Evolutionary conservation across 441 rosid species (phyloP).

Genomic region (Corymbia calophylla): DNA sequence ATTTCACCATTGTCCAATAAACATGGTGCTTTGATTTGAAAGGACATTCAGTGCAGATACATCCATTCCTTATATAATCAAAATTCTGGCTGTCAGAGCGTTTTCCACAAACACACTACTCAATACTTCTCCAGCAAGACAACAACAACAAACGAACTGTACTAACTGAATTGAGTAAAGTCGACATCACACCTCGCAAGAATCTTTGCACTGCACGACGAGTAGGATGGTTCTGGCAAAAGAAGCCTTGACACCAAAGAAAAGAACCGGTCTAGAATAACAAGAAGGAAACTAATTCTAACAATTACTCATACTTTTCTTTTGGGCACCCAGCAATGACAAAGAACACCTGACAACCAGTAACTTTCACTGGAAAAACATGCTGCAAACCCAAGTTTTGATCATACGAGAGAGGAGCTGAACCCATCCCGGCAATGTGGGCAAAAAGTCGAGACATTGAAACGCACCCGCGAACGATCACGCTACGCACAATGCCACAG

Average conservation of each 20-base stretch:
- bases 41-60: neutral
- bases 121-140: neutral
- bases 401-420: neutral
- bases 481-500: neutral
- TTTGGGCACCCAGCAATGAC: neutral
- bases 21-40: neutral
- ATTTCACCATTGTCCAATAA: neutral
- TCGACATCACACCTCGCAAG: neutral
- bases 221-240: neutral
- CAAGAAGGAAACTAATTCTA: neutral
- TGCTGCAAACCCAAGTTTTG: neutral
- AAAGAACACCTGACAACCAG: neutral
- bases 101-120: neutral
- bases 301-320: neutral
- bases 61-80: neutral
- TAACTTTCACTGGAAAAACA: neutral
- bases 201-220: neutral
- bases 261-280: neutral
- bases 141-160: neutral
- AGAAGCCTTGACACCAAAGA: neutral
- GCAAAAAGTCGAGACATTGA: neutral
- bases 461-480: neutral
- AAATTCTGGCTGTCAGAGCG: neutral
- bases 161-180: neutral
- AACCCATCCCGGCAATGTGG: neutral